A percentile compares a stretch with the other conserved stretches of the same genome.
These are phyloP conservation scores for Guyanaporus albipodus DNA, from an alignment of 768 basidiomycete genomes.

Conservation along the genomic window DNA sequence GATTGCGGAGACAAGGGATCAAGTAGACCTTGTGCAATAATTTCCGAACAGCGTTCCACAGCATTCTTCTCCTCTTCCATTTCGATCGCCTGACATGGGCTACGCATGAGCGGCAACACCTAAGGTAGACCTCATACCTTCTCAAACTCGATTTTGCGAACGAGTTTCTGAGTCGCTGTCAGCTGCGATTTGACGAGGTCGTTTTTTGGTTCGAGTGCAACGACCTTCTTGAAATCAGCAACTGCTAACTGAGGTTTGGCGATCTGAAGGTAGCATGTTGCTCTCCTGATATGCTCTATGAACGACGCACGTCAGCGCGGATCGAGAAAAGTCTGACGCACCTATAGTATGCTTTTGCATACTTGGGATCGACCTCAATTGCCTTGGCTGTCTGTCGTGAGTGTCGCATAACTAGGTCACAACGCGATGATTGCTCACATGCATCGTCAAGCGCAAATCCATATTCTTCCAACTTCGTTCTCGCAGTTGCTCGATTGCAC, in stretches of 20 bases:
- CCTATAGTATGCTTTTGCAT: conserved; percentile 89
- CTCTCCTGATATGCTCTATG: conserved; percentile 52
- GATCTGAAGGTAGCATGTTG: conserved; percentile 86
- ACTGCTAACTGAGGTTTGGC: conserved; percentile 85
- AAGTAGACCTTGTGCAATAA: conserved; percentile 68
- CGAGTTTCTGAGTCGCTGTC: conserved; percentile 84
- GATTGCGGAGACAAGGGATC: not conserved
- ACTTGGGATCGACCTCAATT: conserved; percentile 82
- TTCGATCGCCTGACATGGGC: conserved; percentile 71
- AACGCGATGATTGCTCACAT: conserved; percentile 46
- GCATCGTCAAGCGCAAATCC: conserved; percentile 90
- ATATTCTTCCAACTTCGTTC: conserved; percentile 91
- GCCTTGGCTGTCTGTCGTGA: conserved; percentile 58
- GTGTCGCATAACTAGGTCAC: conserved; percentile 10
- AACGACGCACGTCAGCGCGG: not conserved
- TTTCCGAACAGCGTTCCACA: conserved; percentile 69
- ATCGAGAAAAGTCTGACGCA: conserved; percentile 27
- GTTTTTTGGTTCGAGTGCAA: conserved; percentile 84
- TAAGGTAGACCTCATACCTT: conserved; percentile 47
- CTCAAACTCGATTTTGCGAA: conserved; percentile 87
- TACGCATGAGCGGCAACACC: not conserved
- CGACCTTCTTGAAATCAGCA: conserved; percentile 80
- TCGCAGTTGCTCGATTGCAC: conserved; percentile 91
- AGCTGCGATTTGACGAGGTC: conserved; percentile 75
- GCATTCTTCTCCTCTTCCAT: conserved; percentile 84